Conservation (phyloP, 2,329 filamentous ascomycete genomes). For the Alternaria brassicae region DNA sequence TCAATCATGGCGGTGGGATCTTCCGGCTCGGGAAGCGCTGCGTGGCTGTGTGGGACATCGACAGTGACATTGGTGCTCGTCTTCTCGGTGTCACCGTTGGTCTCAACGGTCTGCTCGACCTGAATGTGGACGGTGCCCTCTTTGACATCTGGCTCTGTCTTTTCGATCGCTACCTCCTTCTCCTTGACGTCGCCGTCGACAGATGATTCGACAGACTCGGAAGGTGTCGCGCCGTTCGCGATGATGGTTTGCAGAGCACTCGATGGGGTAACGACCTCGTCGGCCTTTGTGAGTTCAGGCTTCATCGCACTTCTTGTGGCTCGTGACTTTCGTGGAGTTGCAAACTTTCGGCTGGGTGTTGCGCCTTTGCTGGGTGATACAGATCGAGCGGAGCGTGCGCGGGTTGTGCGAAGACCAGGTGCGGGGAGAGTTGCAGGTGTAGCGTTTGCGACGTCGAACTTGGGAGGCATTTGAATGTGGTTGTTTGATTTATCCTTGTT, state of each 20-base stretch:
- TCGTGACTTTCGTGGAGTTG: conserved; percentile 63
- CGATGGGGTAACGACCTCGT: conserved; percentile 55
- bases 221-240: conserved; percentile 38
- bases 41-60: conserved; percentile 72
- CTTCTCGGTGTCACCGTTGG: conserved; percentile 67
- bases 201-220: conserved; percentile 46
- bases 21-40: conserved; percentile 75
- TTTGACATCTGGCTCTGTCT: conserved; percentile 21
- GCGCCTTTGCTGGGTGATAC: conserved; percentile 63
- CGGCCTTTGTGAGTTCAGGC: conserved; percentile 38
- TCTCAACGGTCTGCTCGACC: conserved; percentile 69
- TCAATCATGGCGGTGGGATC: conserved; percentile 84
- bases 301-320: conserved; percentile 51
- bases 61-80: conserved; percentile 77
- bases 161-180: conserved; percentile 11
- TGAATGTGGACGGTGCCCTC: conserved; percentile 69
- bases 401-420: conserved; percentile 47
- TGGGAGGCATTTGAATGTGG: conserved; percentile 80
- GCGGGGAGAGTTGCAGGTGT: conserved; percentile 20
- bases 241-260: conserved; percentile 50
- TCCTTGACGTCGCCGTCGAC: conserved; percentile 53
- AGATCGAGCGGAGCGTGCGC: conserved; percentile 65
- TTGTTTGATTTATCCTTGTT: conserved; percentile 72
- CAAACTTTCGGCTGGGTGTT: conserved; percentile 55
- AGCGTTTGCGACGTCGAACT: conserved; percentile 67